Base-by-base conservation (phyloP, 2,329 filamentous ascomycete species). In the Macroventuria anomochaeta region DNA sequence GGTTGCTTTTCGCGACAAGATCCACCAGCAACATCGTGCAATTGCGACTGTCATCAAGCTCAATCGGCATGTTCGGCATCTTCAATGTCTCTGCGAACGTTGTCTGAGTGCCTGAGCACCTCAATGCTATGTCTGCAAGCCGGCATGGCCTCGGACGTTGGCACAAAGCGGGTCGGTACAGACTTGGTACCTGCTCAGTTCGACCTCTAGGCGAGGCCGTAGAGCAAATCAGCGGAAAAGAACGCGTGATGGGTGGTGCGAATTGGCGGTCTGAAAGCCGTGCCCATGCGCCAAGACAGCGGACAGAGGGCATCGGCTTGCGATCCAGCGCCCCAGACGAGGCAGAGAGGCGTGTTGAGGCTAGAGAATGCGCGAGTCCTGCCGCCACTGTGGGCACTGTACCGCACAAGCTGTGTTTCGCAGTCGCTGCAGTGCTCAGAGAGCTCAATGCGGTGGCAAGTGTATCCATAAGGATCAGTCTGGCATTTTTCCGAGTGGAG, bases 261-360 rank as follows among this genome's bases (percentile, higher is more conserved):
- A 64, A 67, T 57, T 64, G 61, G 69, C 69, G 69, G 69, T 71
- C 68, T 70, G 50, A 32, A 25, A 40, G 55, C 55, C 59, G 50
- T 58, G 55, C 50, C 46, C 40, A 58, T 48, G 47, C 53, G 64
- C 65, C 62, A 66, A 68, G 63, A 20, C 38, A 46, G 43, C 49
- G 58, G 59, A 48, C 56, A 57, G 53, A 56, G 53, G 58, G 42
- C 51, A 56, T 62, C 58, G 60, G 60, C 60, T 62, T 55, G 58
- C 60, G 55, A 53, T 39, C 58, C 53, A 52, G 53, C 49, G 55
- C 50, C 58, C 59, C 58, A 55, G 58, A 49, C 52, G 8, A 48
- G 26, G 34, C 42, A 49, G 47, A 49, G 42, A 52, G 40, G 40
- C 25, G 40, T 53, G 50, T 53, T 50, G 53, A 53, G 52, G 51